Percentiles rank a stretch among this genome's conserved stretches.
phyloP scores from a whole-genome alignment of 176 grass and related monocot genomes.

The Hordeum marinum region DNA sequence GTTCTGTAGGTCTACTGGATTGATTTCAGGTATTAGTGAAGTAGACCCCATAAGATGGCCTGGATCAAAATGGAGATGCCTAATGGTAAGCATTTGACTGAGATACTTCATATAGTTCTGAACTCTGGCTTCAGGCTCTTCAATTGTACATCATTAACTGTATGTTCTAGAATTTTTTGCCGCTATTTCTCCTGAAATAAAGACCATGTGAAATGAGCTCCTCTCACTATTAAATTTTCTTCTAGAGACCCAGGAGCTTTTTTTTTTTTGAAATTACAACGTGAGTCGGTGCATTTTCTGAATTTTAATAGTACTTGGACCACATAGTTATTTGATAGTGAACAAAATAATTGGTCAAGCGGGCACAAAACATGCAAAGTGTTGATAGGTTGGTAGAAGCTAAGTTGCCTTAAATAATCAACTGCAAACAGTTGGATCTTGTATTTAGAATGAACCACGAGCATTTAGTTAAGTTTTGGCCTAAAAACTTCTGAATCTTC shows the following conservation, averaged over 20 bases:
- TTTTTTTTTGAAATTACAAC: neutral
- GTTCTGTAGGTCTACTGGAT: constrained; percentile 66
- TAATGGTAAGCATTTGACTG: constrained; percentile 52
- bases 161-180: neutral
- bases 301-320: neutral
- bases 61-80: constrained; percentile 95
- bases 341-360: neutral
- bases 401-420: neutral
- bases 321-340: neutral
- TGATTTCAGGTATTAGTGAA: constrained; percentile 78
- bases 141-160: neutral
- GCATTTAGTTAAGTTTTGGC: too few relatives aligned
- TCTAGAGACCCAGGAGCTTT: neutral
- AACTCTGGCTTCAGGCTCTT: neutral
- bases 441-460: too few relatives aligned
- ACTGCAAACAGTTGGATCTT: too few relatives aligned
- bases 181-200: neutral
- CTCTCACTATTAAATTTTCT: neutral
- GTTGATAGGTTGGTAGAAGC: neutral
- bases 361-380: neutral
- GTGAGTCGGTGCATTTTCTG: neutral
- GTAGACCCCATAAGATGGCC: constrained; percentile 73
- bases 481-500: too few relatives aligned
- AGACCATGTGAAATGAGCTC: neutral
- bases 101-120: neutral